Evolutionary conservation across 495 filamentous ascomycete species (phyloP).

Genomic region (Neurospora sp.): DNA sequence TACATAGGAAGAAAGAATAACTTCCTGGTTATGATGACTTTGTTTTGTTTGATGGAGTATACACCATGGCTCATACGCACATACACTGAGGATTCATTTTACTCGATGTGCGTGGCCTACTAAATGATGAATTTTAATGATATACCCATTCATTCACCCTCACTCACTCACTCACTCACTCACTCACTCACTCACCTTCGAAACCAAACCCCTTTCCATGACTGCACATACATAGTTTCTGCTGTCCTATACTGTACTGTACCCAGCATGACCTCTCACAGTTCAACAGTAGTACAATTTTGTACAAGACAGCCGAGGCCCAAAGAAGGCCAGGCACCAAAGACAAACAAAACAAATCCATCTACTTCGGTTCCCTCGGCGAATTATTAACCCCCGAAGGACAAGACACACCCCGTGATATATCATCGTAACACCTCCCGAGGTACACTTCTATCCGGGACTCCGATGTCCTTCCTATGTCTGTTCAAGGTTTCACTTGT

Average conservation of each 20-base stretch:
- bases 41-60: not conserved
- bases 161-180: not conserved
- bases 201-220: not conserved
- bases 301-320: not conserved
- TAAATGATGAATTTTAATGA: not conserved
- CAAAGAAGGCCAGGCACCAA: not conserved
- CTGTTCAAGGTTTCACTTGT: not conserved
- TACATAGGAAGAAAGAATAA: not conserved
- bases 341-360: not conserved
- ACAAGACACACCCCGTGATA: not conserved
- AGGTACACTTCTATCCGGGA: not conserved
- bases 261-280: too few species aligned
- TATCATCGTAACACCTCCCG: not conserved
- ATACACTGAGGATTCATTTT: not conserved
- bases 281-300: too few species aligned
- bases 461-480: not conserved
- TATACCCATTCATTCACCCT: not conserved
- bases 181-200: not conserved
- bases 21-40: not conserved
- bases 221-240: not conserved
- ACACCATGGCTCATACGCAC: not conserved
- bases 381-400: not conserved
- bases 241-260: too few species aligned
- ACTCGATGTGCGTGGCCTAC: not conserved
- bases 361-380: not conserved